Evolutionary conservation across 2,329 filamentous ascomycete genomes (phyloP), one percentile per base, ranked within the genome.

Genomic region (Cladosporium sp.): DNA sequence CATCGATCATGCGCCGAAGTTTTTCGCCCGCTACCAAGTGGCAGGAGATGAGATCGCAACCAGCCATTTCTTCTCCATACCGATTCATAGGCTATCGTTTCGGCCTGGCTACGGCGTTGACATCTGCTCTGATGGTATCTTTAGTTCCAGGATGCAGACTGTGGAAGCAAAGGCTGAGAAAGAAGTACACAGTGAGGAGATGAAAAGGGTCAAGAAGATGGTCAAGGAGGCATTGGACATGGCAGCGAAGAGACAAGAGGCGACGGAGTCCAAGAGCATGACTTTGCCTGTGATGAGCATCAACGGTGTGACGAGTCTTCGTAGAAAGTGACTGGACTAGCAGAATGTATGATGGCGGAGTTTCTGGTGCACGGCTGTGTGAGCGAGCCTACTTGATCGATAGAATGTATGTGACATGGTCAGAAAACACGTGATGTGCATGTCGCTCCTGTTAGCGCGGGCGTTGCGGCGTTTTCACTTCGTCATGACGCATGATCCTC

Each of bases 21-120:
- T 63, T 35, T 16, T 56, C 16, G 61, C 40, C 65, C 68, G 53
- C 46, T 66, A 44, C 65, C 52, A 28, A 26, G 67, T 12, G 3
- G 37, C 70, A 10, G 23, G 40, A 29, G 18, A 21, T 16, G 49
- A 23, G 7, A 62, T 72, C n/a, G 68, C 71, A 6, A 71, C 66
- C 16, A 67, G 49, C n/a, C 56, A 69, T 31, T 73, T 71, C 65
- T 72, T 73, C 62, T 65, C 70, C 12, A 69, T 73, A 28, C 40
- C 62, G 2, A 28, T 72, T 2, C 68, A 68, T 64, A 50, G 64
- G 28, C 63, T 67, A n/a, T 58, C 67, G 1, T 60, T 69, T 12
- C 49, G 67, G 3, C 53, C 66, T 5, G 67, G 65, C 12, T 71
- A 67, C 35, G 70, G 70, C 7, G 68, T 70, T 6, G 67, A 70